Evolutionary conservation across 768 basidiomycete species (phyloP).

Genomic region (Serendipita vermifera): DNA sequence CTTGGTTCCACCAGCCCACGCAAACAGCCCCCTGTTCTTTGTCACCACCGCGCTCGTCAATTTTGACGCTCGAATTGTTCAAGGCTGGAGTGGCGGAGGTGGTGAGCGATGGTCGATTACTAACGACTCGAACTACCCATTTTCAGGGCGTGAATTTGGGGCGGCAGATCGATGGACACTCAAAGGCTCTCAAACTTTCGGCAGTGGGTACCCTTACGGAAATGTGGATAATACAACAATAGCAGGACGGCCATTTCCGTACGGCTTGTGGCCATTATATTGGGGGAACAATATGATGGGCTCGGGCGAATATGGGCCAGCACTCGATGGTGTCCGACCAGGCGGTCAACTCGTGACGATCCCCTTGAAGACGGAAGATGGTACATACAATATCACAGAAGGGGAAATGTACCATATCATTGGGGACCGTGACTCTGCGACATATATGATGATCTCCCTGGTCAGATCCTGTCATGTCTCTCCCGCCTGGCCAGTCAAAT

Average conservation of each 20-base stretch:
- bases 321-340: not conserved
- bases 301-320: not conserved
- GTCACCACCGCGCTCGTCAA: not conserved
- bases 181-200: not conserved
- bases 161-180: not conserved
- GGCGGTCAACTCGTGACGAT: slow-evolving; percentile 9
- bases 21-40: no score
- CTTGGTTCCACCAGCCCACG: no score
- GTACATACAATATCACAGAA: no score
- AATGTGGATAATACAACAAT: not conserved
- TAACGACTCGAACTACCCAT: not conserved
- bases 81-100: not conserved
- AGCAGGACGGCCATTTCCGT: slow-evolving; percentile 1
- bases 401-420: no score
- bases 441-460: no score
- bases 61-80: not conserved
- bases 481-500: no score
- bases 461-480: no score
- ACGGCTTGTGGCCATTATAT: not conserved
- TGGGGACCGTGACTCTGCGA: no score
- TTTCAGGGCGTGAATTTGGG: not conserved
- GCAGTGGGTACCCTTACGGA: slow-evolving; percentile 4
- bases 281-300: not conserved
- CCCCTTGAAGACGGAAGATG: no score
- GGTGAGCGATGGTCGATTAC: not conserved